Conservation (phyloP, 2,329 filamentous ascomycete species). For the Thermoascus crustaceus region DNA sequence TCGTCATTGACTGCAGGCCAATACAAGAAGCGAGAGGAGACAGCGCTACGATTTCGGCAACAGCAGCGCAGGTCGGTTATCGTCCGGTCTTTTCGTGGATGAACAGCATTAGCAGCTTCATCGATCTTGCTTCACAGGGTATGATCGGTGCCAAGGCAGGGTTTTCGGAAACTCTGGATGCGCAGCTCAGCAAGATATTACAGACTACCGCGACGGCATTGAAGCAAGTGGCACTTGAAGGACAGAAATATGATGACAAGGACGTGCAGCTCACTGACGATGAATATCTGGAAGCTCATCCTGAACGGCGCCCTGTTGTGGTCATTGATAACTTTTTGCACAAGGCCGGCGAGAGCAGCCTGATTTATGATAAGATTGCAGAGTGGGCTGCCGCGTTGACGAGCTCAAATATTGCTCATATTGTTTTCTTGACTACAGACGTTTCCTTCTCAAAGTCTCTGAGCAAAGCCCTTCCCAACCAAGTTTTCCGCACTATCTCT, state of each 20-base stretch:
- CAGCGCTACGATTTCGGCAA: slow-evolving; percentile 69
- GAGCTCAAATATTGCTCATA: slow-evolving; percentile 81
- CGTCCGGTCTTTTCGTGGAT: slow-evolving; percentile 92
- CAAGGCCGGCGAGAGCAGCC: slow-evolving; percentile 58
- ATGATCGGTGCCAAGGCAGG: slow-evolving; percentile 91
- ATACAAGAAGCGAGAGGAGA: slow-evolving; percentile 88
- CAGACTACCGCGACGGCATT: slow-evolving; percentile 74
- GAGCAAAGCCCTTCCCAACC: slow-evolving; percentile 77
- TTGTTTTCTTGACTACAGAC: slow-evolving; percentile 88
- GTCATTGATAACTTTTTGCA: slow-evolving; percentile 89
- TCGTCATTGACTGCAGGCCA: slow-evolving; percentile 86
- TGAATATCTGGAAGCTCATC: slow-evolving; percentile 82
- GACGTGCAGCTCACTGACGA: slow-evolving; percentile 69
- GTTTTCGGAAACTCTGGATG: slow-evolving; percentile 86
- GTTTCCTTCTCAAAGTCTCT: slow-evolving; percentile 81
- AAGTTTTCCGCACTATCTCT: slow-evolving; percentile 78
- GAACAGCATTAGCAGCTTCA: slow-evolving; percentile 84
- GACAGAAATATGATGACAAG: slow-evolving; percentile 62
- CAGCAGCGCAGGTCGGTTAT: slow-evolving; percentile 80
- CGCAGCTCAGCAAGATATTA: slow-evolving; percentile 81
- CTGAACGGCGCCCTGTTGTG: slow-evolving; percentile 71
- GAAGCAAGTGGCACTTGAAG: slow-evolving; percentile 65
- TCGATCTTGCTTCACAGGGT: slow-evolving; percentile 86
- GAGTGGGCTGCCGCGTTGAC: slow-evolving; percentile 87
- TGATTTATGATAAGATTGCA: slow-evolving; percentile 68